phyloP scores from a whole-genome alignment of 2,329 filamentous ascomycete species.

The Neocatenulostroma microsporum region DNA sequence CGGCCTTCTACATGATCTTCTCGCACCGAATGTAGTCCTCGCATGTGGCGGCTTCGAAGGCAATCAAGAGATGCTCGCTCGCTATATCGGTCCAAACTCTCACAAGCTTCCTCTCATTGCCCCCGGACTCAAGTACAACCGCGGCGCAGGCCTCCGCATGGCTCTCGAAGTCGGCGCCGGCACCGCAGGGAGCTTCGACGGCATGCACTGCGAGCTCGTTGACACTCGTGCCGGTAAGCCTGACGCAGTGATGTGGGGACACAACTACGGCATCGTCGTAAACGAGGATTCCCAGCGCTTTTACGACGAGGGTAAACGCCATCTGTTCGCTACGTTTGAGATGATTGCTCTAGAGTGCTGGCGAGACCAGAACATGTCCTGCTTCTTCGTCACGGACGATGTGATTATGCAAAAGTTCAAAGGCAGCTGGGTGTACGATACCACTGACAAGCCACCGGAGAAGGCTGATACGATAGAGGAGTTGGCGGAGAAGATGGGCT shows the following conservation, averaged over 20 bases:
- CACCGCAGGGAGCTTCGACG: conserved; percentile 35
- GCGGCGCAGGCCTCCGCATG: conserved; percentile 34
- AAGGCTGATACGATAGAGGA: conserved; percentile 35
- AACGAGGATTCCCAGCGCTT: conserved; percentile 51
- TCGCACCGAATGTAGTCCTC: conserved; percentile 31
- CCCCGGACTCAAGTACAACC: conserved; percentile 35
- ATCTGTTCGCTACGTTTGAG: conserved; percentile 39
- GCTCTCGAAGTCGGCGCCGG: conserved; percentile 36
- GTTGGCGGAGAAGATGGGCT: conserved; percentile 32
- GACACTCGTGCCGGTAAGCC: conserved; percentile 36
- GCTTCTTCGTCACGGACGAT: conserved; percentile 36
- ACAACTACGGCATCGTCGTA: conserved; percentile 40
- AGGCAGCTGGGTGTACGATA: conserved; percentile 38
- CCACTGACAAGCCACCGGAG: conserved; percentile 35
- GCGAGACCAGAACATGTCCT: conserved; percentile 35
- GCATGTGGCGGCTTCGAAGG: conserved; percentile 37
- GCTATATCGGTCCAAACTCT: conserved; percentile 33
- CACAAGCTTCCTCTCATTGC: conserved; percentile 36
- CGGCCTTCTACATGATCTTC: conserved; percentile 29
- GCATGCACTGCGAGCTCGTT: conserved; percentile 38
- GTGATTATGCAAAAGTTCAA: conserved; percentile 37
- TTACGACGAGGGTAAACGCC: conserved; percentile 93
- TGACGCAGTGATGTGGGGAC: conserved; percentile 28
- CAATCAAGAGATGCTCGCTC: conserved; percentile 36
- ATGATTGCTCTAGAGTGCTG: conserved; percentile 37